phyloP scores from a whole-genome alignment of 257 asterid genomes.

The Rubia yunnanensis region DNA sequence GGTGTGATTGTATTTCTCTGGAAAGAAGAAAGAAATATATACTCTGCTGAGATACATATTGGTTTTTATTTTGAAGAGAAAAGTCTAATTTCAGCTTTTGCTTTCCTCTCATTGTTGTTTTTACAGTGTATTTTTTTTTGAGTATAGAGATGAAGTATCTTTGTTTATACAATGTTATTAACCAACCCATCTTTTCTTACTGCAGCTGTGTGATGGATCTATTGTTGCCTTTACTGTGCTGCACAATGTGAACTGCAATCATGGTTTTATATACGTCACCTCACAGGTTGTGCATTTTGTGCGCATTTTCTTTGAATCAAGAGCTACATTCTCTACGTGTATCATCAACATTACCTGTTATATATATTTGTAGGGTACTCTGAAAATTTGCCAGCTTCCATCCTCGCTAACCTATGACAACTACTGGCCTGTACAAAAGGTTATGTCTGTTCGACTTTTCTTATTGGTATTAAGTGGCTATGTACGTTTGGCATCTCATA shows the following conservation, averaged over 20 bases:
- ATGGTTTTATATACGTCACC: constrained; percentile 80
- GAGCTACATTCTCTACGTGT: neutral
- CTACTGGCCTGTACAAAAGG: constrained; percentile 97
- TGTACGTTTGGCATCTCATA: neutral
- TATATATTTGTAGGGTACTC: constrained; percentile 51
- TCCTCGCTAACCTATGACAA: constrained; percentile 62
- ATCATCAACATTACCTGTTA: constrained; percentile 4
- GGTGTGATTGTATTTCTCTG: neutral
- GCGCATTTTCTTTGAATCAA: constrained; percentile 4
- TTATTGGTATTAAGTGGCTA: neutral
- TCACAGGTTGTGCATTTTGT: constrained; percentile 51
- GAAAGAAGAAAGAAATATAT: no score
- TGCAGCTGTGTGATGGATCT: constrained; percentile 94
- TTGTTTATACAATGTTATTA: constrained; percentile 6
- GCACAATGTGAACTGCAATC: constrained; percentile 92
- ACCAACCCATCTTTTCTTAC: constrained; percentile 13
- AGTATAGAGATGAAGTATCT: neutral
- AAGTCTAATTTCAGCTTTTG: no score
- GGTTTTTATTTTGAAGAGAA: no score
- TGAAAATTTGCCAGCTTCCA: constrained; percentile 94
- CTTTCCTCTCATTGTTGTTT: no score
- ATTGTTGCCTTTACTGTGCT: constrained; percentile 92
- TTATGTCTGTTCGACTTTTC: constrained; percentile 11
- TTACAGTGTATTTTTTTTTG: neutral
- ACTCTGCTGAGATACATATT: no score